Conservation (phyloP, 768 basidiomycete genomes). For the Naganishia vaughanmartiniae region DNA sequence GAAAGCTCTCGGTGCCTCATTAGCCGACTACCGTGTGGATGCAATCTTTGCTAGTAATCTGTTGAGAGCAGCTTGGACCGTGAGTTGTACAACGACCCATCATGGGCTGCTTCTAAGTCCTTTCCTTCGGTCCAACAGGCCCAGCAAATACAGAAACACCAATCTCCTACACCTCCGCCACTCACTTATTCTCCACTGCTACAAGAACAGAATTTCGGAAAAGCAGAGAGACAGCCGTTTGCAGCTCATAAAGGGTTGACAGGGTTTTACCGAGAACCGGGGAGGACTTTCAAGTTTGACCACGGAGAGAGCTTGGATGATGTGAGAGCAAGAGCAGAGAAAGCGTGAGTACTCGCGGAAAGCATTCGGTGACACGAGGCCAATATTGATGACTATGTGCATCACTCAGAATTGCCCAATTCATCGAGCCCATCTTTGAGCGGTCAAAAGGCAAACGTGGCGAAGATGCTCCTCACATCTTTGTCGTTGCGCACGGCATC, state of each 20-base stretch:
- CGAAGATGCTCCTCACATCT: constrained; percentile 40
- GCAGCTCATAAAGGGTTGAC: constrained; percentile 28
- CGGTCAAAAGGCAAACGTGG: constrained; percentile 36
- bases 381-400: not conserved
- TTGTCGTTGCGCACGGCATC: constrained; percentile 55
- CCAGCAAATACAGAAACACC: constrained; percentile 46
- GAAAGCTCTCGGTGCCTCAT: constrained; percentile 47
- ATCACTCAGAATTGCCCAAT: constrained; percentile 45
- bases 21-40: constrained; percentile 39
- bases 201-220: constrained; percentile 55
- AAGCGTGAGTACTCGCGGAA: constrained; percentile 41
- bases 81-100: constrained; percentile 25
- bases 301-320: constrained; percentile 54
- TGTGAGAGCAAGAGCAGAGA: constrained; percentile 51
- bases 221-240: constrained; percentile 46
- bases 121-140: constrained; percentile 37
- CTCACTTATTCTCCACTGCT: constrained; percentile 48
- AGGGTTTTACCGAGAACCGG: constrained; percentile 39
- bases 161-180: constrained; percentile 43
- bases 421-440: constrained; percentile 51
- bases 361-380: not conserved
- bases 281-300: constrained; percentile 50
- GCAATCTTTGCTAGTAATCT: constrained; percentile 53
- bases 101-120: not conserved
- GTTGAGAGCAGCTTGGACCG: constrained; percentile 54